A percentile compares a stretch with the other conserved stretches of the same genome.
Conservation (phyloP, 2,329 filamentous ascomycete species). For the Colletotrichum navitas region DNA sequence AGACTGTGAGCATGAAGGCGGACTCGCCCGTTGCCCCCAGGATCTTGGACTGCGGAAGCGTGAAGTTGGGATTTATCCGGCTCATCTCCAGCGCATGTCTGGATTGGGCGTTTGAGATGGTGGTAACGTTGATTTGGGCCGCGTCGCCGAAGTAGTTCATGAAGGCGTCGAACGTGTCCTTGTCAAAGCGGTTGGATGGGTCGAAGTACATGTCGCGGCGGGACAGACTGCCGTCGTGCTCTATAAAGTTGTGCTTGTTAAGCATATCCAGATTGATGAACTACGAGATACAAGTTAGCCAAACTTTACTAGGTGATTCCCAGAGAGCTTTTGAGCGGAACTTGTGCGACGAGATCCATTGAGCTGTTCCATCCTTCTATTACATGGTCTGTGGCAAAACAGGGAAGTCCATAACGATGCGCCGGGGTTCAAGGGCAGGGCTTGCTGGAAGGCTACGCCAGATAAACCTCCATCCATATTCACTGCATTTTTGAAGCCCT, state of each 20-base stretch:
- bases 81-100: constrained; percentile 57
- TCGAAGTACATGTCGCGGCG: constrained; percentile 64
- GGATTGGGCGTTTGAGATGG: constrained; percentile 57
- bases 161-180: constrained; percentile 61
- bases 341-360: not conserved
- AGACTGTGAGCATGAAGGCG: constrained; percentile 61
- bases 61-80: constrained; percentile 63
- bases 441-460: constrained; percentile 56
- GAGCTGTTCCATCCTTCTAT: constrained; percentile 30
- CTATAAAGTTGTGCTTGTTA: constrained; percentile 60
- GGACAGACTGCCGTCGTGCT: constrained; percentile 62
- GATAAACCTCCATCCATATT: constrained; percentile 58
- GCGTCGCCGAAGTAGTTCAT: constrained; percentile 58
- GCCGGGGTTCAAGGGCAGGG: constrained; percentile 57
- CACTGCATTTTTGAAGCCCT: constrained; percentile 55
- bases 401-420: constrained; percentile 51
- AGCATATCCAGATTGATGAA: constrained; percentile 52
- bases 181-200: constrained; percentile 65
- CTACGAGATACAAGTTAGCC: not conserved
- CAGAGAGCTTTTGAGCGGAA: not conserved
- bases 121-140: constrained; percentile 53
- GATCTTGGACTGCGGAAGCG: constrained; percentile 56
- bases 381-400: not conserved
- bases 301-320: constrained; percentile 35
- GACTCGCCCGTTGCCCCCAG: constrained; percentile 63